Evolutionary conservation across 495 filamentous ascomycete species (phyloP), one percentile per base, ranked within the genome.

Genomic region (Staphylotrichum longicolle): DNA sequence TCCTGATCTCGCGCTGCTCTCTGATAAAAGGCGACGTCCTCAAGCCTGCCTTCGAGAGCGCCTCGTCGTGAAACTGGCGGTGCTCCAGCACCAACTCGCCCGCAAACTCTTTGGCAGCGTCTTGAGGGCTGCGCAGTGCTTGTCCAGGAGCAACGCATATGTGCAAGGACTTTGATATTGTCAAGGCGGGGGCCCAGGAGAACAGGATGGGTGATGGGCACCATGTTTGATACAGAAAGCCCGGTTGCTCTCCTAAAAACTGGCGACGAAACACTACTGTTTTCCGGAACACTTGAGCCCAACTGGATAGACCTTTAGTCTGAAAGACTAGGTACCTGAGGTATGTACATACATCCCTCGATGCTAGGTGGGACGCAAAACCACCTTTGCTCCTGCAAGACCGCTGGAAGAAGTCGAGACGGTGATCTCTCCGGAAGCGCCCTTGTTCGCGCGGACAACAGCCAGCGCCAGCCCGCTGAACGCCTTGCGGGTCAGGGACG

Each of bases 401-500:
- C 45, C 34, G 4, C 34, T 14, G 2, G 44, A 42, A 14, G 34
- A 54, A 3, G 55, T 45, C 7, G 45, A 40, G 34, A 58, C 55
- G 3, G n/a, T 49, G 15, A 58, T 58, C 1, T 58, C 45, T 30
- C 55, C 55, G 1, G 33, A 27, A 11, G 34, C 45, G 1, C 55
- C 55, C 45, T 49, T 57, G 7, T 71, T 66, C 7, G 72, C 63
- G 0, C 72, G 67, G 1, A 81, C 72, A 53, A 80, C 74, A 1
- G 71, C 74, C 7, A 82, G 69, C 2, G 74, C 74, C 12, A 77
- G 64, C 0, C 78, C 79, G 39, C 68, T 69, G 62, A 77, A 80
- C 0, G 78, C 78, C n/a, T 79, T 72, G 0, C 79, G 63, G 39
- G 69, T 72, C 46, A 63, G 54, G 14, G 74, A 78, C 14, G 75